These are phyloP conservation scores for Petunia axillaris DNA, from an alignment of 257 asterid species.

Conservation along the genomic window DNA sequence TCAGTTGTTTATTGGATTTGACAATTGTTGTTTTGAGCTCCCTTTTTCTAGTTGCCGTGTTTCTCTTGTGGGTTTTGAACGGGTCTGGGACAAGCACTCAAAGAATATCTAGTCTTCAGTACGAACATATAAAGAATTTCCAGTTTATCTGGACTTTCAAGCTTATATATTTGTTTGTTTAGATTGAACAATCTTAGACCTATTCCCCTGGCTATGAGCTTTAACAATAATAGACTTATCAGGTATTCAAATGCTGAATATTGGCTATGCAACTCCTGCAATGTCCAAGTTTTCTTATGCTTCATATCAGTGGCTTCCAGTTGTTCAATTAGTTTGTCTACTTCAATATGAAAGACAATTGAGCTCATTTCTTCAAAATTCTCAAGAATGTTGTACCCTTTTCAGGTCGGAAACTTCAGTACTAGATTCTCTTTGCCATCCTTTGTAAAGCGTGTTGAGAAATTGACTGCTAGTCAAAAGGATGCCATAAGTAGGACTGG, in stretches of 20 bases:
- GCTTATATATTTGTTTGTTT: neutral
- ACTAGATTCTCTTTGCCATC: conserved; percentile 37
- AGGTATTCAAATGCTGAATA: neutral
- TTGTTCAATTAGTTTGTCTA: neutral
- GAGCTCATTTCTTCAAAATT: neutral
- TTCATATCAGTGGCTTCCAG: neutral
- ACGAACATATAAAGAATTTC: neutral
- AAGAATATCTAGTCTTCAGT: no score
- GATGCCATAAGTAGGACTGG: conserved; percentile 32
- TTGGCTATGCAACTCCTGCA: neutral
- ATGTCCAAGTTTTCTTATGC: neutral
- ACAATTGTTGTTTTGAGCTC: no score
- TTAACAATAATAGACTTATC: neutral
- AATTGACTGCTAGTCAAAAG: conserved; percentile 28
- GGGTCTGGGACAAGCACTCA: no score
- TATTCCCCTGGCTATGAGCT: conserved; percentile 1
- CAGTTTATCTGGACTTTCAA: neutral
- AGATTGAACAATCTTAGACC: neutral
- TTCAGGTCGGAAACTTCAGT: conserved; percentile 38
- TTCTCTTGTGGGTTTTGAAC: no score
- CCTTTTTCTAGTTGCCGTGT: no score
- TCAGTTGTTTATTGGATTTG: no score
- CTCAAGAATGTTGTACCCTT: neutral
- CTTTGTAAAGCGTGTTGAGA: conserved; percentile 34
- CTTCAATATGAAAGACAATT: neutral